Conservation (phyloP, 768 basidiomycete species). For the Chiua virens region DNA sequence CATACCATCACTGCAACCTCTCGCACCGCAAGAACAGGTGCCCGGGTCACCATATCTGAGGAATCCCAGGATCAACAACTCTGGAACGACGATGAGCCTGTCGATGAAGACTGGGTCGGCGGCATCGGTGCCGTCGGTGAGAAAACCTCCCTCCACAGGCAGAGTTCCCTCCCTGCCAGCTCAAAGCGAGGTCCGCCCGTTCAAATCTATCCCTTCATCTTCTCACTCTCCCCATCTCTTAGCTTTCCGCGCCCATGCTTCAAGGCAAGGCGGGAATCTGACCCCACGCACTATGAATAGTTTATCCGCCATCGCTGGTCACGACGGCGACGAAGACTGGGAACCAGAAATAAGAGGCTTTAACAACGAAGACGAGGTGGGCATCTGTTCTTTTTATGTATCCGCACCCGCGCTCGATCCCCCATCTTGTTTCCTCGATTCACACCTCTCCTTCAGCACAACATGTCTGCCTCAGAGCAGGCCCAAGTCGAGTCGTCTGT, state of each 20-base stretch:
- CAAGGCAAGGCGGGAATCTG: conserved; percentile 55
- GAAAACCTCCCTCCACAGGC: conserved; percentile 75
- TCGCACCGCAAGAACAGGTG: conserved; percentile 56
- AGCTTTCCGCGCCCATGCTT: conserved; percentile 54
- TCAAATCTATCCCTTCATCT: not conserved
- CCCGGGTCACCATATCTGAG: conserved; percentile 68
- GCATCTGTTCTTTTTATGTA: conserved; percentile 13
- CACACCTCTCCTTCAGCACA: conserved; percentile 22
- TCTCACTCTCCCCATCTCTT: conserved; percentile 10
- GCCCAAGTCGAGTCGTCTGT: conserved; percentile 40
- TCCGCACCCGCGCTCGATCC: not conserved
- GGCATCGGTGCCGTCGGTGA: conserved; percentile 83
- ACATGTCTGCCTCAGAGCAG: conserved; percentile 20
- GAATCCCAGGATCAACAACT: conserved; percentile 57
- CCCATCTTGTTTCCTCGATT: conserved; percentile 2
- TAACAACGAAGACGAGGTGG: conserved; percentile 67
- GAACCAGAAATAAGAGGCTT: conserved; percentile 62
- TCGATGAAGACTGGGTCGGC: conserved; percentile 80
- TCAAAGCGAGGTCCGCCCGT: conserved; percentile 66
- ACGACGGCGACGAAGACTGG: conserved; percentile 89
- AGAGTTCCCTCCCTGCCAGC: conserved; percentile 77
- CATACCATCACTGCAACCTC: conserved; percentile 82
- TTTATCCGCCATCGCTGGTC: conserved; percentile 80
- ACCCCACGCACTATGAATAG: conserved; percentile 80
- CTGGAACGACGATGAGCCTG: conserved; percentile 76